phyloP scores from a whole-genome alignment of 2,329 filamentous ascomycete species.

The Nakataea oryzae region DNA sequence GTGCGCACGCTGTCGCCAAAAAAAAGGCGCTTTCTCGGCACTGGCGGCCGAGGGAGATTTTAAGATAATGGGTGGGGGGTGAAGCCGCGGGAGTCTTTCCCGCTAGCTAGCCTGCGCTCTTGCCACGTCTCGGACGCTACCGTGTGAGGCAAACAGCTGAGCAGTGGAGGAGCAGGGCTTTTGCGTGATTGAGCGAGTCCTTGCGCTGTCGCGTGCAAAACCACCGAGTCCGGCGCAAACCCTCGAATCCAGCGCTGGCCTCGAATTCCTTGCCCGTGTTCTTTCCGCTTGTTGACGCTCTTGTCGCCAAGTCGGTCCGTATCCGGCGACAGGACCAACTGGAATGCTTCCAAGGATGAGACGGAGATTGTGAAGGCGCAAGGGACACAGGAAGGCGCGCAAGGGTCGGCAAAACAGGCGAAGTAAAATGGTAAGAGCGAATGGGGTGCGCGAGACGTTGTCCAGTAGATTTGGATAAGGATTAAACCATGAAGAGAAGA shows the following conservation, averaged over 20 bases:
- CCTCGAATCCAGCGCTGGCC: background rate
- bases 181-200: background rate
- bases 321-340: background rate
- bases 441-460: no score
- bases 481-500: background rate
- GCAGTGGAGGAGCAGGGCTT: background rate
- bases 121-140: background rate
- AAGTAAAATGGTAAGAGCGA: background rate
- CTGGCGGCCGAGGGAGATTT: background rate
- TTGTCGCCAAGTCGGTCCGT: background rate
- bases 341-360: background rate
- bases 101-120: background rate
- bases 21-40: background rate
- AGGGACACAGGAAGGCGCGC: background rate
- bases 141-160: background rate
- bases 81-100: background rate
- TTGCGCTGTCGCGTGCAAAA: background rate
- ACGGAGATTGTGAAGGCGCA: background rate
- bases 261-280: background rate
- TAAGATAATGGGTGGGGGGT: background rate
- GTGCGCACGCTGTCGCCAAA: no score
- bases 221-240: background rate
- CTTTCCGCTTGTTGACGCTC: background rate
- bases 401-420: background rate
- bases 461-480: background rate